Base-by-base conservation (phyloP, 75 land plant genomes). In the Pinus albicaulis region DNA sequence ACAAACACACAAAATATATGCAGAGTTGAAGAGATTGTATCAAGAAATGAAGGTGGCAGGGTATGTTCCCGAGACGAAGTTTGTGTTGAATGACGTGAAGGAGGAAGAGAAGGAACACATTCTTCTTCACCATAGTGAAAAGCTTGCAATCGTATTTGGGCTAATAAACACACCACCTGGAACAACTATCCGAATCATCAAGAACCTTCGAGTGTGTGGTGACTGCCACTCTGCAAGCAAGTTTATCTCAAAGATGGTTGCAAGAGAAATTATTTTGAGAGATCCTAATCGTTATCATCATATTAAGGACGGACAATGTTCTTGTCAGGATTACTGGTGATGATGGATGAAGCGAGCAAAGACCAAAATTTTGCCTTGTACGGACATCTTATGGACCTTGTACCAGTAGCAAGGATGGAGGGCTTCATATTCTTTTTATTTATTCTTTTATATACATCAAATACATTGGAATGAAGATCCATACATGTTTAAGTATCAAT, bases 71-170 rank as follows among this genome's bases (percentile, higher is more conserved):
- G 71, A 79, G 2, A 79, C 81, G 7, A 59, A 74, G 44, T 74
- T 74, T 70, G 81, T 56, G 64, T 73, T 59, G 17, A 19, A 61
- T 41, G 60, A 78, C 20, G 80, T 74, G n/a, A 77, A 72, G 58
- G 85, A 80, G 6, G 65, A 44, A 7, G 80, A 56, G 74, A 83
- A 79, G 64, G 77, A 41, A 15, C 79, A 83, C 52, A 55, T 48
- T 20, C 79, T 86, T 34, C 74, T 79, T 60, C 72, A 76, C 61
- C 88, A 88, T 76, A 86, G 92, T 60, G 92, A 90, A 82, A 87
- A 79, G 84, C 34, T 92, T 69, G 95, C 92, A 12, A 56, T 88
- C 75, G 90, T 90, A n/a, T 92, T 81, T 80, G 88, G 80, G 53
- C 26, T 88, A 56, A 34, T 87, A 55, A 84, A 68, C 64, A 81